phyloP scores from a whole-genome alignment of 345 rosid genomes.

The Sisymbrium altissimum region DNA sequence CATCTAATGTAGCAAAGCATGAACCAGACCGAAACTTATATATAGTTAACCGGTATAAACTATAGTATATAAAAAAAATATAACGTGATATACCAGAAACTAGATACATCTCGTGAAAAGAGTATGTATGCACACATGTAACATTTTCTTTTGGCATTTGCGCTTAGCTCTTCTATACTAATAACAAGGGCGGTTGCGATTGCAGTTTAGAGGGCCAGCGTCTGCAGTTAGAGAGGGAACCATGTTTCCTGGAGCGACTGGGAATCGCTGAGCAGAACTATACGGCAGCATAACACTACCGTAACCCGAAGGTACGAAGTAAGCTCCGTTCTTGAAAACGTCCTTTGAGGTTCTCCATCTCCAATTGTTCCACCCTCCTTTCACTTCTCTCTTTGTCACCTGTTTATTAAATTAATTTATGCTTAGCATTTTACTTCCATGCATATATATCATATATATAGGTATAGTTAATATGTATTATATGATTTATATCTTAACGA shows the following conservation, averaged over 20 bases:
- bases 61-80: neutral
- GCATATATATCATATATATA: neutral
- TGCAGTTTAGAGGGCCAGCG: conserved; percentile 68
- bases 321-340: conserved; percentile 74
- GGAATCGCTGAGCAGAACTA: conserved; percentile 46
- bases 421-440: neutral
- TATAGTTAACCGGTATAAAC: neutral
- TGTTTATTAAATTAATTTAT: conserved; percentile 21
- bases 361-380: conserved; percentile 58
- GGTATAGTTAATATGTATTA: neutral
- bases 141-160: neutral
- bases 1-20: neutral
- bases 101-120: neutral
- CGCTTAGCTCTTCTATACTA: conserved; percentile 1
- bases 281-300: conserved; percentile 61
- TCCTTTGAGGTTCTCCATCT: conserved; percentile 85
- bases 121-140: neutral
- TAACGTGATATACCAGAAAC: neutral
- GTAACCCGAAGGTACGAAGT: conserved; percentile 81
- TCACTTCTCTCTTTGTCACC: conserved; percentile 83
- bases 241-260: conserved; percentile 52
- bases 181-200: conserved; percentile 38
- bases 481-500: neutral
- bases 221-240: conserved; percentile 65
- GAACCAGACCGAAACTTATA: neutral